Percentiles rank a stretch among this genome's conserved stretches.
phyloP scores from a whole-genome alignment of 169 alveolate species.

The Perkinsus marinus region DNA sequence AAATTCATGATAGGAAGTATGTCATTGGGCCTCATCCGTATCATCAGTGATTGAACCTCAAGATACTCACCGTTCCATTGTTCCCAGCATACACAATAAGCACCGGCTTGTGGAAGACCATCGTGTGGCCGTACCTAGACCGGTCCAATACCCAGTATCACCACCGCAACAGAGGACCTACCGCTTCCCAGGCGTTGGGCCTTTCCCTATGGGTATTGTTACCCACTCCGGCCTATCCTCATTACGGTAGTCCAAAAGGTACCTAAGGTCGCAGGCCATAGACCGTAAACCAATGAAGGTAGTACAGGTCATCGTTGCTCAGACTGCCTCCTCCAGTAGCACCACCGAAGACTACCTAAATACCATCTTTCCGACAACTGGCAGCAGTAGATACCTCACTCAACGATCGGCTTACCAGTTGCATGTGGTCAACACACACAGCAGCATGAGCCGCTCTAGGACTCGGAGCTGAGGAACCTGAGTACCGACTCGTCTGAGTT shows the following conservation, averaged over 20 bases:
- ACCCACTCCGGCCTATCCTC: constrained; percentile 87
- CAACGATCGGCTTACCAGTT: constrained; percentile 52
- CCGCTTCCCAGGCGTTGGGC: constrained; percentile 96
- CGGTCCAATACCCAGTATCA: not conserved
- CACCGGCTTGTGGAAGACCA: constrained; percentile 88
- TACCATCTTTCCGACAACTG: not conserved
- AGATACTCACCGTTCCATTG: constrained; percentile 60
- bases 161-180: constrained; percentile 70
- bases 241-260: constrained; percentile 82
- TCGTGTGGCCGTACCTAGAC: constrained; percentile 58
- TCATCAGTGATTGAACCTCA: not conserved
- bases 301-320: constrained; percentile 76
- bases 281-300: too few relatives aligned
- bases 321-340: constrained; percentile 98
- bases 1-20: too few relatives aligned
- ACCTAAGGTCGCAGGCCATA: not conserved
- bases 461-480: constrained; percentile 67
- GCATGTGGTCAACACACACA: constrained; percentile 85
- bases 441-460: constrained; percentile 99
- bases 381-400: not conserved
- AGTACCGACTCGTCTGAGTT: not conserved
- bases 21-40: not conserved
- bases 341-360: constrained; percentile 80
- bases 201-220: constrained; percentile 84
- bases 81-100: constrained; percentile 95